phyloP scores from a whole-genome alignment of 805 yeast species.

The Candida orba region DNA sequence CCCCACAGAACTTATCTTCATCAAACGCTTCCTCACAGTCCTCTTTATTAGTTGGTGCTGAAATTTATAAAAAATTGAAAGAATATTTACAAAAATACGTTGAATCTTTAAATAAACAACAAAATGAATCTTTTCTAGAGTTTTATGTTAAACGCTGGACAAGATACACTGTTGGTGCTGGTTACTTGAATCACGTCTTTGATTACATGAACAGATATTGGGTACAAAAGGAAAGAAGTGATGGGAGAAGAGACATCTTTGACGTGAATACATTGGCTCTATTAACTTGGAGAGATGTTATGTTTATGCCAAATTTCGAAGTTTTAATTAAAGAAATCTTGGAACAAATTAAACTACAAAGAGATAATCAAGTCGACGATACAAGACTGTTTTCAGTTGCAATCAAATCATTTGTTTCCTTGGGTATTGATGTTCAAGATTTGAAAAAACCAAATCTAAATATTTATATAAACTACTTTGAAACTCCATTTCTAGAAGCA shows the following conservation, averaged over 20 bases:
- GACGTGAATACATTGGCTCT: constrained; percentile 88
- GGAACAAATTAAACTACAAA: constrained; percentile 66
- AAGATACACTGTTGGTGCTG: constrained; percentile 85
- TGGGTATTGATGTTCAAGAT: constrained; percentile 89
- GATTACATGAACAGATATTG: constrained; percentile 96
- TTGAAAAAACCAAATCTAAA: constrained; percentile 76
- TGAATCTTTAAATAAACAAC: constrained; percentile 38
- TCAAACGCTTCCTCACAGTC: constrained; percentile 25
- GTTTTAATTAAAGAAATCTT: constrained; percentile 63
- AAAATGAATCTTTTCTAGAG: constrained; percentile 63
- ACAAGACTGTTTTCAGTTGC: constrained; percentile 61
- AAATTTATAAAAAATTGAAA: constrained; percentile 68
- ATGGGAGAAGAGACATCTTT: constrained; percentile 81
- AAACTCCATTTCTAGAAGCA: constrained; percentile 63
- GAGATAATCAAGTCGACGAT: constrained; percentile 71
- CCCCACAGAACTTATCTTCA: constrained; percentile 28
- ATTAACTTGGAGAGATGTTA: constrained; percentile 77
- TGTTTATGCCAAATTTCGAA: constrained; percentile 63
- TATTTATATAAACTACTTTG: constrained; percentile 77
- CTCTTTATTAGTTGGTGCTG: constrained; percentile 73
- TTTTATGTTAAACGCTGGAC: constrained; percentile 87
- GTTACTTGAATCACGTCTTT: constrained; percentile 84
- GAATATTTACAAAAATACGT: constrained; percentile 59
- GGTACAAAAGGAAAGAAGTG: constrained; percentile 94
- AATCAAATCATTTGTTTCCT: constrained; percentile 76